Conservation (phyloP, 192 early-diverging fungal species). For the Linnemannia schmuckeri region DNA sequence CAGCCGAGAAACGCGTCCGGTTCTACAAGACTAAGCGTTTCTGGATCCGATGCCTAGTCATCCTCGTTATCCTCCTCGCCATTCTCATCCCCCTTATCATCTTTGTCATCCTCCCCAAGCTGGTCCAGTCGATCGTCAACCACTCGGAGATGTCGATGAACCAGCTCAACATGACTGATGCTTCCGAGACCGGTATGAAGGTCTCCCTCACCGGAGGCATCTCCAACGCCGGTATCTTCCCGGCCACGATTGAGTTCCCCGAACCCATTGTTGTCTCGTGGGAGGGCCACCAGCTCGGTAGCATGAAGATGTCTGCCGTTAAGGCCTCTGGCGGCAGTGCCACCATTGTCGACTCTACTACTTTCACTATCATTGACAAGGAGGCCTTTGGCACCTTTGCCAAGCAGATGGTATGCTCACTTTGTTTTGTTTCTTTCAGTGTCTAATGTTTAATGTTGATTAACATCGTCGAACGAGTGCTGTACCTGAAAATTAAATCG, state of each 20-base stretch:
- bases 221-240: constrained; percentile 63
- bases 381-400: constrained; percentile 63
- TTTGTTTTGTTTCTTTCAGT: not conserved
- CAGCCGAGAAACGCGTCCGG: constrained; percentile 31
- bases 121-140: constrained; percentile 64
- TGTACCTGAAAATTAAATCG: not conserved
- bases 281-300: constrained; percentile 62
- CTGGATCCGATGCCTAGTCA: constrained; percentile 60
- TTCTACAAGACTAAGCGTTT: constrained; percentile 64
- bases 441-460: too few species aligned
- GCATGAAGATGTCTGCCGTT: constrained; percentile 61
- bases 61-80: constrained; percentile 55
- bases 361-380: constrained; percentile 56
- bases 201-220: constrained; percentile 63
- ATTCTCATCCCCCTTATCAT: constrained; percentile 61
- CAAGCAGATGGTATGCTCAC: constrained; percentile 55
- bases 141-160: constrained; percentile 53
- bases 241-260: constrained; percentile 64
- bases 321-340: constrained; percentile 57
- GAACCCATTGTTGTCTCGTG: constrained; percentile 62
- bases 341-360: constrained; percentile 53
- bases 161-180: constrained; percentile 59
- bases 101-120: constrained; percentile 65
- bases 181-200: constrained; percentile 57
- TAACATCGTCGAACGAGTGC: not conserved